Base-by-base conservation (phyloP, 225 moss, liverwort and hornwort genomes). In the Neckera pumila region DNA sequence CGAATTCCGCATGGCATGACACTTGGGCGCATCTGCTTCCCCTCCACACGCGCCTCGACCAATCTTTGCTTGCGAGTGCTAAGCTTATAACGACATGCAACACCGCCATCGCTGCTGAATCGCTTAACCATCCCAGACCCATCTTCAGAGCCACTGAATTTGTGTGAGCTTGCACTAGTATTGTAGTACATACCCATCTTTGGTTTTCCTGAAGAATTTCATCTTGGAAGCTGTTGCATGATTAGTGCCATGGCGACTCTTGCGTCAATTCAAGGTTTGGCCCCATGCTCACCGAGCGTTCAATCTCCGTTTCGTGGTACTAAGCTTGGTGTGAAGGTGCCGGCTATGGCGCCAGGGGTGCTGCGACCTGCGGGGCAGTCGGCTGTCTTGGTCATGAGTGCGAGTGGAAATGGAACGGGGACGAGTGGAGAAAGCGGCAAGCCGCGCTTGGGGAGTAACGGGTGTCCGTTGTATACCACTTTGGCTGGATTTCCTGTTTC, bases 401-500 rank as follows among this genome's bases (percentile, higher is more conserved):
- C 74, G 57, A 87, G 45, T 19, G 87, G 86, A 20, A 47, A 33
- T n/a, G 91, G 86, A 23, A 92, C 82, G 21, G 92, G 90, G 61
- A 79, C 61, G 40, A 88, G 89, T 79, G 82, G 84, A 42, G 75
- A 79, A n/a, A 82, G 87, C 13, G 84, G 83, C 76, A 87, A 93
- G 92, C 92, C 93, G 27, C 92, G 96, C 42, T 87, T 96, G 84
- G 97, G 97, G 36, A 93, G 75, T 53, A 81, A 82, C 51, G 97
- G 97, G 72, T 91, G 94, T 81, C 95, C 97, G 6, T 70, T 97
- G 88, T 96, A 93, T 40, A 97, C 97, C n/a, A 95, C 95, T 82
- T 84, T 96, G 70, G 91, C 58, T 33, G 97, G 97, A 22, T 14
- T 88, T 13, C 87, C 97, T 10, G 89, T 97, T 56, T 57, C 88